A percentile compares a stretch with the other conserved stretches of the same genome.
These are phyloP conservation scores for Mortierella sp. DNA, from an alignment of 371 early-diverging fungal species.

Conservation along the genomic window DNA sequence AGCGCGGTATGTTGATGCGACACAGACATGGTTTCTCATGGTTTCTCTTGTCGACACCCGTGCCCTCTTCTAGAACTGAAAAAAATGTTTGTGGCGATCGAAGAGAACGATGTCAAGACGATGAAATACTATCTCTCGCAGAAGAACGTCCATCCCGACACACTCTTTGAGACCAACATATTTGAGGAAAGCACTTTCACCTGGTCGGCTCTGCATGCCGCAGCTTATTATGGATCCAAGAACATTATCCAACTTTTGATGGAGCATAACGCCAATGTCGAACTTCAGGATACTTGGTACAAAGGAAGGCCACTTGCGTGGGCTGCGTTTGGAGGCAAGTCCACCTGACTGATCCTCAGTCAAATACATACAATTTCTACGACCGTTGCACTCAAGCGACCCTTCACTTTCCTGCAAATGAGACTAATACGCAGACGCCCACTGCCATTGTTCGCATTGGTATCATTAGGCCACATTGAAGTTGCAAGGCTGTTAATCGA, in stretches of 20 bases:
- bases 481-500: conserved; percentile 68
- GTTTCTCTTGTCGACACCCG: too few species aligned
- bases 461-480: conserved; percentile 48
- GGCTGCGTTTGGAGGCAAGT: conserved; percentile 87
- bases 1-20: too few species aligned
- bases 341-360: too few species aligned
- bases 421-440: neutral
- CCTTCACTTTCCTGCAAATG: neutral
- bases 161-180: conserved; percentile 63
- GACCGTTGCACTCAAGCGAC: too few species aligned
- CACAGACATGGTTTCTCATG: neutral
- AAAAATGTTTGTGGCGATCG: conserved; percentile 42
- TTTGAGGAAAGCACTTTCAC: conserved; percentile 74
- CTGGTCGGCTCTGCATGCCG: conserved; percentile 92
- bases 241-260: conserved; percentile 74
- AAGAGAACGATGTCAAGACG: conserved; percentile 41
- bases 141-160: conserved; percentile 62
- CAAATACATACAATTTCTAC: too few species aligned
- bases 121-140: conserved; percentile 24
- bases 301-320: conserved; percentile 87
- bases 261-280: conserved; percentile 80
- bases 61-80: conserved; percentile 28
- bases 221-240: conserved; percentile 82
- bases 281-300: conserved; percentile 88
- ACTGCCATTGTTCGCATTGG: conserved; percentile 15